A percentile compares a stretch with the other conserved stretches of the same genome.
phyloP scores from a whole-genome alignment of 805 yeast species.

The Candida koratica region DNA sequence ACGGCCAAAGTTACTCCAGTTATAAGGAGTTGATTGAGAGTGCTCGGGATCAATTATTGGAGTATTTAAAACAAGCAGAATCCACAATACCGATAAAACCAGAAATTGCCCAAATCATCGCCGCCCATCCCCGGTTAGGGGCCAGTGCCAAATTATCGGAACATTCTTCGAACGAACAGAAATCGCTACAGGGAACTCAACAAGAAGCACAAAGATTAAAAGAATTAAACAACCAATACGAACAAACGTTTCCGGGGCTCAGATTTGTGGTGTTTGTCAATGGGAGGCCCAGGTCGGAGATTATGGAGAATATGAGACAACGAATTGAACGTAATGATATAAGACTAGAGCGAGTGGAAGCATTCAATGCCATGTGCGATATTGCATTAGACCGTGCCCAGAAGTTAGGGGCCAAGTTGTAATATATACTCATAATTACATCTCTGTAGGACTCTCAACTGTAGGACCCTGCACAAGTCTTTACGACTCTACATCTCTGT shows the following conservation, averaged over 20 bases:
- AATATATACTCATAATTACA: too few relatives aligned
- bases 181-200: slow-evolving; percentile 48
- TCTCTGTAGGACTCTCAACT: too few relatives aligned
- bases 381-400: slow-evolving; percentile 75
- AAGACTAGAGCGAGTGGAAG: slow-evolving; percentile 54
- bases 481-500: too few relatives aligned
- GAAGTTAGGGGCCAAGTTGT: slow-evolving; percentile 42
- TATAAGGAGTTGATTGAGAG: slow-evolving; percentile 43
- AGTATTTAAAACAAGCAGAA: slow-evolving; percentile 25
- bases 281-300: slow-evolving; percentile 64
- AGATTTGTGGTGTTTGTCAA: slow-evolving; percentile 87
- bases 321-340: slow-evolving; percentile 59
- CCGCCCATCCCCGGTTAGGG: slow-evolving; percentile 90
- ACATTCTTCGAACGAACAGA: slow-evolving; percentile 72
- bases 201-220: slow-evolving; percentile 49
- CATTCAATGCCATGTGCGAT: slow-evolving; percentile 87
- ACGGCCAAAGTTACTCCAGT: slow-evolving; percentile 12
- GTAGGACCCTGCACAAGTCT: too few relatives aligned
- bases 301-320: slow-evolving; percentile 58
- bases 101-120: slow-evolving; percentile 53
- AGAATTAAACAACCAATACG: slow-evolving; percentile 59
- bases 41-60: slow-evolving; percentile 36
- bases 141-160: slow-evolving; percentile 50
- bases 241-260: slow-evolving; percentile 58
- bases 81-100: slow-evolving; percentile 18